phyloP scores from a whole-genome alignment of 495 filamentous ascomycete genomes.

The Barbatosphaeria neglecta region DNA sequence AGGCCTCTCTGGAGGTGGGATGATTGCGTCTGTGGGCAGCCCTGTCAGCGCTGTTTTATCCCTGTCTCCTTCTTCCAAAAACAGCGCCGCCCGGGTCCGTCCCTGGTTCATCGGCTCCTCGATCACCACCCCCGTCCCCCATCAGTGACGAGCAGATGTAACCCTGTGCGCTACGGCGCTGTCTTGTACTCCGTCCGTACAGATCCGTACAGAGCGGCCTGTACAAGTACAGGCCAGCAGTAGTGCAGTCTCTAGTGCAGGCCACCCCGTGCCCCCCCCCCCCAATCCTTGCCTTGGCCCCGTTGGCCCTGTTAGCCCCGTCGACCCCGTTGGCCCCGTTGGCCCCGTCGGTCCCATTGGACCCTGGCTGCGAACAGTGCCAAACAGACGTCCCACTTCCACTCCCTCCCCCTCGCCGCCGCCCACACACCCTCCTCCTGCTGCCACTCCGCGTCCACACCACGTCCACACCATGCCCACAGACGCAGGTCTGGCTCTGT shows the following conservation, averaged over 20 bases:
- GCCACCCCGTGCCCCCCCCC: conserved; percentile 10
- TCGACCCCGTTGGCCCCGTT: no score
- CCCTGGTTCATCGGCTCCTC: conserved; percentile 7
- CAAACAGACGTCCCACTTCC: conserved; percentile 29
- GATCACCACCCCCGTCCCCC: conserved; percentile 6
- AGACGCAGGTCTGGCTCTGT: conserved; percentile 35
- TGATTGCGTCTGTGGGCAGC: conserved; percentile 1
- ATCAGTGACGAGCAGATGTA: conserved; percentile 35
- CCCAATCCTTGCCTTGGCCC: conserved; percentile 22
- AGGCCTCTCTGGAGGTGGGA: neutral
- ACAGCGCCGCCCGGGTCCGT: conserved; percentile 2
- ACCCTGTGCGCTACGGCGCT: conserved; percentile 24
- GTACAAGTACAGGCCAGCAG: no score
- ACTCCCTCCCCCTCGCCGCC: no score
- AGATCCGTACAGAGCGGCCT: no score
- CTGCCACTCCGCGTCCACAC: no score
- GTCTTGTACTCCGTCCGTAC: conserved; percentile 20
- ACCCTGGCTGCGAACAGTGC: conserved; percentile 30
- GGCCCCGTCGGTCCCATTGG: no score
- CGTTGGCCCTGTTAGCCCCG: no score
- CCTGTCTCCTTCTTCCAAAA: conserved; percentile 7
- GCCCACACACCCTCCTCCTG: conserved; percentile 28
- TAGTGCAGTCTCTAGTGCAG: no score
- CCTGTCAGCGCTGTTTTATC: conserved; percentile 4
- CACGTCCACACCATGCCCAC: conserved; percentile 29